Percentiles rank a stretch among this genome's conserved stretches.
Evolutionary conservation across 176 grass and related monocot genomes (phyloP).

Genomic region (Saccharum spontaneum): DNA sequence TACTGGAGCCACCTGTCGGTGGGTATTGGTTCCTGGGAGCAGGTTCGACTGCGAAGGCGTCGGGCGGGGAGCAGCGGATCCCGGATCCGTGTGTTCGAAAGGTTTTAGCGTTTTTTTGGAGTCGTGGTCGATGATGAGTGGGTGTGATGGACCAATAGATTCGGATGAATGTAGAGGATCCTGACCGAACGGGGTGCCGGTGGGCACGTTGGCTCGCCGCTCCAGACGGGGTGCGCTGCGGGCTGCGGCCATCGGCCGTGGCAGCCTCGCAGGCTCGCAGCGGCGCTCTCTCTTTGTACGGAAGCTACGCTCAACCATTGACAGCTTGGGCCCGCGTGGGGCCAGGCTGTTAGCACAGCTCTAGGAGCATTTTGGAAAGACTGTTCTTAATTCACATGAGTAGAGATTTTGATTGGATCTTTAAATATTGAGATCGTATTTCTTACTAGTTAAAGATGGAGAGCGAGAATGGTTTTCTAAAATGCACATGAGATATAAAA

Average conservation of each 20-base stretch:
- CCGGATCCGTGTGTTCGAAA: background rate
- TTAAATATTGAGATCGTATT: too few species aligned
- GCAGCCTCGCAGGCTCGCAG: too few species aligned
- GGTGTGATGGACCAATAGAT: background rate
- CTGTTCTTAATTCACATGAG: too few species aligned
- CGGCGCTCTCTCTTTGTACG: too few species aligned
- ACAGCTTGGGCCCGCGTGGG: background rate
- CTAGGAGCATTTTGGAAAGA: background rate
- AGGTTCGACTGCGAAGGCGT: background rate
- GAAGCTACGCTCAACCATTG: background rate
- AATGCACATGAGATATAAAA: too few species aligned
- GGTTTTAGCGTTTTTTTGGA: background rate
- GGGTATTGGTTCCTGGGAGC: background rate
- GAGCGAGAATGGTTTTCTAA: too few species aligned
- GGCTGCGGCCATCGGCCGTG: too few species aligned
- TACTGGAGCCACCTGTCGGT: conserved; percentile 42
- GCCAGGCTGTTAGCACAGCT: background rate
- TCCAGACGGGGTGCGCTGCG: too few species aligned
- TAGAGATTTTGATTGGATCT: too few species aligned
- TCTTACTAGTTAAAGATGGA: too few species aligned
- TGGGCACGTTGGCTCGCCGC: conserved; percentile 29
- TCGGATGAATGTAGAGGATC: conserved; percentile 13
- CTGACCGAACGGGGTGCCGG: background rate
- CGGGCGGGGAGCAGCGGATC: conserved; percentile 24
- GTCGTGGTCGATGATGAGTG: background rate